phyloP scores from a whole-genome alignment of 2,329 filamentous ascomycete species.

The Paramyrothecium roridum region DNA sequence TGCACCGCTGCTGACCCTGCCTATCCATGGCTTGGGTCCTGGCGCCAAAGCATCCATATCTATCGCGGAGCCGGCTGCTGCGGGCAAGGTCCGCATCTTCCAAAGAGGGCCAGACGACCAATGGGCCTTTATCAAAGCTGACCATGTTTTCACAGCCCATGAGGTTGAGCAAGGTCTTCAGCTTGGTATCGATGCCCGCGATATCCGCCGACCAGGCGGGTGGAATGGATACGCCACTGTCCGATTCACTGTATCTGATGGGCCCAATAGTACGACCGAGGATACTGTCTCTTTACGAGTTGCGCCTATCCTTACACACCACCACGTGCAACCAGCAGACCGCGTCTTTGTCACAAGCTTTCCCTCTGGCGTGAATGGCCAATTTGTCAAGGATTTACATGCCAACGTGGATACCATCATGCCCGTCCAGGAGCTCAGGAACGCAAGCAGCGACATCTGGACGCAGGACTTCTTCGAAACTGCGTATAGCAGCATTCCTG shows the following conservation, averaged over 20 bases:
- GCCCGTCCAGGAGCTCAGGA: constrained; percentile 3
- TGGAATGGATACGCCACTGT: constrained; percentile 24
- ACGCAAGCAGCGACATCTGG: constrained; percentile 25
- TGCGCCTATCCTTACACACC: constrained; percentile 31
- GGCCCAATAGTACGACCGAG: constrained; percentile 4
- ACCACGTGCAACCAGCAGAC: constrained; percentile 26
- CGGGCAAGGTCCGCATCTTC: constrained; percentile 23
- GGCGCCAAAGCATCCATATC: constrained; percentile 12
- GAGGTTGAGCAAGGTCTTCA: constrained; percentile 24
- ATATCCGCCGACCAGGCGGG: constrained; percentile 13
- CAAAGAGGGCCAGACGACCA: constrained; percentile 9
- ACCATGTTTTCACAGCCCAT: constrained; percentile 20
- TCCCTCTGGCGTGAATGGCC: not conserved
- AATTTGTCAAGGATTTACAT: constrained; percentile 4
- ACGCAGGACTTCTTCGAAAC: constrained; percentile 37
- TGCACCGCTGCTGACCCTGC: constrained; percentile 26
- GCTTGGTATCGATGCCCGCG: constrained; percentile 30
- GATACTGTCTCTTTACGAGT: constrained; percentile 27
- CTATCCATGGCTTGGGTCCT: constrained; percentile 10
- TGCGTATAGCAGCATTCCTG: constrained; percentile 34
- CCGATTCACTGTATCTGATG: constrained; percentile 24
- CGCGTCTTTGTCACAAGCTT: constrained; percentile 11
- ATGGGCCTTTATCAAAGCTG: constrained; percentile 20
- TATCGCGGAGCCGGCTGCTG: constrained; percentile 6
- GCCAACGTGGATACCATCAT: constrained; percentile 2